Evolutionary conservation across 306 rosid genomes (phyloP).

Genomic region (Arachis stenosperma): DNA sequence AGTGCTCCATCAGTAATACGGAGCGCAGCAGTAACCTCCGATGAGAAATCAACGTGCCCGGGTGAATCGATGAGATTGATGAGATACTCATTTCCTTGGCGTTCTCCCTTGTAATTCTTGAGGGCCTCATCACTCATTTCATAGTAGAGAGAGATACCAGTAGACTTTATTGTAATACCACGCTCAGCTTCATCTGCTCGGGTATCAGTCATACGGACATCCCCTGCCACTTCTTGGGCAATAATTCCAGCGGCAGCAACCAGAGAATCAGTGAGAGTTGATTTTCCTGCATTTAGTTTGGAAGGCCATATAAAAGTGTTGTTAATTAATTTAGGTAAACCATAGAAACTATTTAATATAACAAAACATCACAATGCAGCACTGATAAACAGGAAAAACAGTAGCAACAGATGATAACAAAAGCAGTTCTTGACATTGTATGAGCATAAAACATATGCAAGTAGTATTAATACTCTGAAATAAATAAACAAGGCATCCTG

Average conservation of each 20-base stretch:
- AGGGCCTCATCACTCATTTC: conserved; percentile 67
- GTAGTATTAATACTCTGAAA: no score
- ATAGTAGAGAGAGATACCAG: conserved; percentile 93
- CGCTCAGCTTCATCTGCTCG: conserved; percentile 96
- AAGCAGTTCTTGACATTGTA: not conserved
- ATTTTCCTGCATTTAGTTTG: conserved; percentile 55
- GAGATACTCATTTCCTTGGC: conserved; percentile 82
- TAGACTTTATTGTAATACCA: conserved; percentile 91
- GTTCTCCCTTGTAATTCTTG: conserved; percentile 68
- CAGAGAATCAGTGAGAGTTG: conserved; percentile 88
- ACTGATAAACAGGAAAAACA: not conserved
- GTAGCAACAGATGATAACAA: not conserved
- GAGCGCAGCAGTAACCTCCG: conserved; percentile 94
- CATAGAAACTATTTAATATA: not conserved
- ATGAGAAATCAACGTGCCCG: conserved; percentile 89
- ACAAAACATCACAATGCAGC: not conserved
- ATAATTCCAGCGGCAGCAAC: conserved; percentile 98
- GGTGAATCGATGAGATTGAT: conserved; percentile 95
- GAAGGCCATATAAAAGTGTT: not conserved
- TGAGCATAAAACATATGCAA: no score
- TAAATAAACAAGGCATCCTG: no score
- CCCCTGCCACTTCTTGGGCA: conserved; percentile 91
- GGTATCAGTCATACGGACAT: conserved; percentile 95
- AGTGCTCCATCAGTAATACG: conserved; percentile 95
- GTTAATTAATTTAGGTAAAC: not conserved